Evolutionary conservation across 805 yeast genomes (phyloP).

Genomic region (Monosporozyma servazzii): DNA sequence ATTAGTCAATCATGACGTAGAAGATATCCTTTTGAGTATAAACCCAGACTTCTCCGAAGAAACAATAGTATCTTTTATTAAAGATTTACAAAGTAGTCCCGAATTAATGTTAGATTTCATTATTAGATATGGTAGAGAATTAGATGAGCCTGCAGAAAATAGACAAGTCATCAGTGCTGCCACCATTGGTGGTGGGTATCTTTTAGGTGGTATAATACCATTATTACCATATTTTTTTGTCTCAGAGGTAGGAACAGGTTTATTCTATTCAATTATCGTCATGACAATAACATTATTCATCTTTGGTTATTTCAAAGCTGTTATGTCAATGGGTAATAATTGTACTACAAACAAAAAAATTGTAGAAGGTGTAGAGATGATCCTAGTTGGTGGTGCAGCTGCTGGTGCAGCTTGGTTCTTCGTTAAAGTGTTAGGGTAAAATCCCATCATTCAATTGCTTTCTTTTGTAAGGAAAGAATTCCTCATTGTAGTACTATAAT

Average conservation of each 20-base stretch:
- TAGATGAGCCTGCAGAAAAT: constrained; percentile 91
- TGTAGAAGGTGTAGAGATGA: constrained; percentile 83
- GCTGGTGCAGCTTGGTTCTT: constrained; percentile 95
- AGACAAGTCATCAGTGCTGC: constrained; percentile 81
- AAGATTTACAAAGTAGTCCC: constrained; percentile 72
- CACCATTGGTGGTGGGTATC: constrained; percentile 83
- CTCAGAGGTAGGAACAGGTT: constrained; percentile 63
- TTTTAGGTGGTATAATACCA: constrained; percentile 89
- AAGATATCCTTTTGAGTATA: constrained; percentile 69
- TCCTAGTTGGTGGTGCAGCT: constrained; percentile 90
- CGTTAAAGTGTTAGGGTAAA: constrained; percentile 58
- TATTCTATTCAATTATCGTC: constrained; percentile 61
- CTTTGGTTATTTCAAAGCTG: constrained; percentile 81
- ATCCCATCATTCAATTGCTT: no score
- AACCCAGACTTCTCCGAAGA: constrained; percentile 48
- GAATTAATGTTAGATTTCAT: constrained; percentile 76
- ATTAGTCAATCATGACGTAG: constrained; percentile 63
- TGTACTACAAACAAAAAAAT: constrained; percentile 52
- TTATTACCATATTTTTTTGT: constrained; percentile 85
- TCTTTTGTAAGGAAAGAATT: no score
- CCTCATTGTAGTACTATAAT: background rate
- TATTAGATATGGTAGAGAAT: constrained; percentile 81
- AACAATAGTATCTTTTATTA: constrained; percentile 63
- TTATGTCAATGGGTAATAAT: constrained; percentile 74
- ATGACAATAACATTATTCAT: constrained; percentile 80